Conservation (phyloP, 1,284 basidiomycete genomes). For the Sporisorium exsertum region DNA sequence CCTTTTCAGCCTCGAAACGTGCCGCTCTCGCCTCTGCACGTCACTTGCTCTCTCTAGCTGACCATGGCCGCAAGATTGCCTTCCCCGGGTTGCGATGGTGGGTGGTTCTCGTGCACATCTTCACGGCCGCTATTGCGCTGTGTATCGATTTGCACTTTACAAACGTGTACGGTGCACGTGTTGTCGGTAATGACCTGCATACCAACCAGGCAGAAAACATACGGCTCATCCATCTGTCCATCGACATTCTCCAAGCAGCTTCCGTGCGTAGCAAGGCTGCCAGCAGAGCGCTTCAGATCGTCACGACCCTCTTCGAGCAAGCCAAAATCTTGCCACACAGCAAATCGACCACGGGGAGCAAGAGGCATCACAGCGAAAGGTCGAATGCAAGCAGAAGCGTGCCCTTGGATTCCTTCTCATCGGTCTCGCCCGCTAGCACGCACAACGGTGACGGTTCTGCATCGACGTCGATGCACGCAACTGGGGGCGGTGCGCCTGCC, state of each 20-base stretch:
- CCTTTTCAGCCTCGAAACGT: not conserved
- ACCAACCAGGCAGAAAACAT: not conserved
- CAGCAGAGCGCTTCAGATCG: constrained; percentile 5
- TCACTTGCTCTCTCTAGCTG: not conserved
- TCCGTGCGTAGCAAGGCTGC: not conserved
- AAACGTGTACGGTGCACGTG: not conserved
- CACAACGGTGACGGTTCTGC: not conserved
- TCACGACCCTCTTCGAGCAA: constrained; percentile 2
- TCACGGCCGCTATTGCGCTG: constrained; percentile 4
- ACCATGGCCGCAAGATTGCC: not conserved
- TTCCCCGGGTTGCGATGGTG: constrained; percentile 3
- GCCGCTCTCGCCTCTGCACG: constrained; percentile 6
- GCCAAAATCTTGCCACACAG: not conserved
- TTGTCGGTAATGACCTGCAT: not conserved
- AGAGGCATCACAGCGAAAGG: not conserved
- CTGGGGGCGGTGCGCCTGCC: not conserved
- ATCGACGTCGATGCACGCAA: not conserved
- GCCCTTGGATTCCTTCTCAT: not conserved
- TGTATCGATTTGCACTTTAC: constrained; percentile 5
- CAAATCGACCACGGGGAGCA: not conserved
- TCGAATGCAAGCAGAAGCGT: not conserved
- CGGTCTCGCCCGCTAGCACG: not conserved
- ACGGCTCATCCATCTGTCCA: not conserved
- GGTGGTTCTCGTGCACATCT: constrained; percentile 6
- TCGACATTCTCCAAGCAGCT: not conserved